Conservation (phyloP, 208 protist genomes). For the Leishmania arabica region DNA sequence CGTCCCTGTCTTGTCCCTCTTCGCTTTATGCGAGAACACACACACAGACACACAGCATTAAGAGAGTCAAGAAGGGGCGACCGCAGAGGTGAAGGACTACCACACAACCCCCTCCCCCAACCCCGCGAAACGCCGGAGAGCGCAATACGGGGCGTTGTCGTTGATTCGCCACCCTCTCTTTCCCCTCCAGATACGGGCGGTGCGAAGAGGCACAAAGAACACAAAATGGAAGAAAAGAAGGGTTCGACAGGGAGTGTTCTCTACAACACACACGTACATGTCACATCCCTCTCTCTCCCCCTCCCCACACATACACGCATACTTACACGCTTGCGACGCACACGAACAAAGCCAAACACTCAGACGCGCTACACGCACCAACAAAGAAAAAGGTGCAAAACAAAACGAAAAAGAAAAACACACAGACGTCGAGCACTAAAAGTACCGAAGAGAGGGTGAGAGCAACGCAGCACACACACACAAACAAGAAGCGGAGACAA, state of each 20-base stretch:
- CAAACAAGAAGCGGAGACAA: not conserved
- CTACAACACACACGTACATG: no score
- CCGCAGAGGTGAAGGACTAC: not conserved
- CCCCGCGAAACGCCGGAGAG: not conserved
- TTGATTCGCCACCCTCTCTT: not conserved
- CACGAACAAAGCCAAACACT: no score
- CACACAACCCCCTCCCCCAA: not conserved
- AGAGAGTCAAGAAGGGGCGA: not conserved
- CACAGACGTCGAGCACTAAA: not conserved
- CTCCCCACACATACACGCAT: not conserved
- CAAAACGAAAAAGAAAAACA: not conserved
- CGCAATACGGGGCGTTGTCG: not conserved
- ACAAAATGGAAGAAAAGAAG: not conserved
- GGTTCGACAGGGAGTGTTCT: not conserved
- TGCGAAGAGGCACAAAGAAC: not conserved
- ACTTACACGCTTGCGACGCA: not conserved
- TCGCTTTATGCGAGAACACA: not conserved
- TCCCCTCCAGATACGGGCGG: not conserved
- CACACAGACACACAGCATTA: not conserved
- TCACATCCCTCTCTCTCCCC: no score
- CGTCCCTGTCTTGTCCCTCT: not conserved
- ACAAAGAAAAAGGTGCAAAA: not conserved
- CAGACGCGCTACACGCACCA: not conserved
- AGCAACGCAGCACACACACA: not conserved
- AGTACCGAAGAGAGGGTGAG: not conserved